These are phyloP conservation scores for Dentipellis fragilis DNA, from an alignment of 768 basidiomycete genomes.

Conservation along the genomic window DNA sequence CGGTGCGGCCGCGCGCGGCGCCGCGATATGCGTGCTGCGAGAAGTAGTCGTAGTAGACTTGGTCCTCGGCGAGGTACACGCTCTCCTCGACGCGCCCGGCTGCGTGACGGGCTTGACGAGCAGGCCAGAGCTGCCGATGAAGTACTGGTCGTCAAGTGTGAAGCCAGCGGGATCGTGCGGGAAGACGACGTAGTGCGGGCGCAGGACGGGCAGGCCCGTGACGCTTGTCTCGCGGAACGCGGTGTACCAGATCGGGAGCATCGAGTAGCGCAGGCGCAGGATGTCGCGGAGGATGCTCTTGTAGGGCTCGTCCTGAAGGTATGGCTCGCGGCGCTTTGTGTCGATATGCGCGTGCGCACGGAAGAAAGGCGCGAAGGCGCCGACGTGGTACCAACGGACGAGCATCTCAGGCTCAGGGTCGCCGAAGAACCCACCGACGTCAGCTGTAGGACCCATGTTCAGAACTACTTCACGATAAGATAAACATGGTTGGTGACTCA, in stretches of 20 bases:
- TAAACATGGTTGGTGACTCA: constrained; percentile 29
- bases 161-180: constrained; percentile 84
- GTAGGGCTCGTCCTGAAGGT: constrained; percentile 82
- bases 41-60: constrained; percentile 95
- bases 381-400: constrained; percentile 94
- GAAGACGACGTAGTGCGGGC: constrained; percentile 93
- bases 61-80: constrained; percentile 82
- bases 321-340: constrained; percentile 95
- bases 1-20: constrained; percentile 46
- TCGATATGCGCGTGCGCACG: constrained; percentile 97
- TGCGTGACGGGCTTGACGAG: constrained; percentile 85
- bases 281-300: constrained; percentile 72
- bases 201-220: constrained; percentile 72
- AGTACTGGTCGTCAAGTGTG: constrained; percentile 89
- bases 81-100: constrained; percentile 57
- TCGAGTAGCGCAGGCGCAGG: constrained; percentile 71
- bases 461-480: neutral
- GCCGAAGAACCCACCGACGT: constrained; percentile 98
- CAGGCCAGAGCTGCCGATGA: constrained; percentile 78
- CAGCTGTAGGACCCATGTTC: constrained; percentile 43
- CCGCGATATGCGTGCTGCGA: constrained; percentile 59
- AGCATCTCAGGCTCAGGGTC: constrained; percentile 94
- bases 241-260: constrained; percentile 96
- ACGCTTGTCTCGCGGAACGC: constrained; percentile 84
- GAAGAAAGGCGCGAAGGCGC: constrained; percentile 94